Base-by-base conservation (phyloP, 768 basidiomycete genomes). In the Boletales sp. region DNA sequence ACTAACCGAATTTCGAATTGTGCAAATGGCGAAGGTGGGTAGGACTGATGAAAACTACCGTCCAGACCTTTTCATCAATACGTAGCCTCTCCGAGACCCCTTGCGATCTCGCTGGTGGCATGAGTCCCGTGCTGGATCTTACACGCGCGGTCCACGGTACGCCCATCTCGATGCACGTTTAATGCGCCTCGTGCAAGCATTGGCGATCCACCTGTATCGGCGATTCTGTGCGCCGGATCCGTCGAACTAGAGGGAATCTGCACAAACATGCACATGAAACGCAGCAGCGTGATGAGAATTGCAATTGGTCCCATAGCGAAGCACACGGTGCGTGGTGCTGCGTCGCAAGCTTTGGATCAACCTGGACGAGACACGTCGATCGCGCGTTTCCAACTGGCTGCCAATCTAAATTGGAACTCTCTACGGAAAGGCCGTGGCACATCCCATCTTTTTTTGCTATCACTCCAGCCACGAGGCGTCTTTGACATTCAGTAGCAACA, bases 1-100 rank as follows among this genome's bases (percentile, higher is more conserved):
- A 19, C 34, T 30, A 43, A 35, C 17, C 32, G 47, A 54, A 54
- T 54, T 61, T 53, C 45, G 38, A 48, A 45, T 30, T 47, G 24
- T 27, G 24, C 44, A 24, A 5, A 17, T 27, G 19, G 17, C 21
- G n/a, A 19, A 32, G 17, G 12, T 17, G 11, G 18, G 30, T 34
- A 34, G 31, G 18, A 19, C 5, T 39, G 24, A 27, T 27, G 24
- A 27, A 27, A 27, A 27, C 24, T 27, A 27, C 24, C 24, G 24
- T 27, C 24, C 24, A 13, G 11, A 17, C 21, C 6, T 8, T 10
- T 48, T 27, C 24, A 27, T 27, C 24, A 27, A 27, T 27, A 27
- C 39, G 39, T 17, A 8, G n/a, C 15, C 39, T 37, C 30, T 21
- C 38, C 14, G 13, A 14, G 19, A 21, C 10, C n/a, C 29, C 24